phyloP scores from a whole-genome alignment of 179 eudicot species.

The Vitellaria paradoxa region DNA sequence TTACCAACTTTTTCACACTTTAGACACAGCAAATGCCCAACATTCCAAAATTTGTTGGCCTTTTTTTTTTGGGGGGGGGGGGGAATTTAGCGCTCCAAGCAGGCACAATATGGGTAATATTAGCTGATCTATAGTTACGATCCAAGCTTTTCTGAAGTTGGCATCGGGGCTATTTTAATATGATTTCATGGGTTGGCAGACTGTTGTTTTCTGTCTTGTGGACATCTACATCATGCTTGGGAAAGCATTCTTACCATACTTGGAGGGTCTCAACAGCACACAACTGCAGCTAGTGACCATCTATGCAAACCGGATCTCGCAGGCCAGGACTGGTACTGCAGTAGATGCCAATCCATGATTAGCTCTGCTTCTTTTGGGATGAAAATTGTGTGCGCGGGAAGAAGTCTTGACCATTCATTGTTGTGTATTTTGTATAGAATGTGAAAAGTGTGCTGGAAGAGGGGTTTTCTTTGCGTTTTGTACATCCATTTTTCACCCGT shows the following conservation, averaged over 20 bases:
- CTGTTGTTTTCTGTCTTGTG: conserved; percentile 96
- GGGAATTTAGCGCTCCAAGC: too few species aligned
- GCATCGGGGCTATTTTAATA: neutral
- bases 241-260: conserved; percentile 81
- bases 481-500: conserved; percentile 12
- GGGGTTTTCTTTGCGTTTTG: conserved; percentile 9
- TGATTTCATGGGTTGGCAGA: conserved; percentile 46
- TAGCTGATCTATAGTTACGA: neutral
- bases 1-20: too few species aligned
- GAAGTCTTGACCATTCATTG: conserved; percentile 22
- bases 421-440: conserved; percentile 47
- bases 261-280: conserved; percentile 93
- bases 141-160: neutral
- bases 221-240: conserved; percentile 97
- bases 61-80: too few species aligned
- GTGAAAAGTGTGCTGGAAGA: conserved; percentile 29
- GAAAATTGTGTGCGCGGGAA: neutral
- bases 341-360: conserved; percentile 52
- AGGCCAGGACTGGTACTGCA: conserved; percentile 80
- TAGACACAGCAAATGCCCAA: too few species aligned
- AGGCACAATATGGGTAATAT: neutral
- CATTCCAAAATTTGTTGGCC: too few species aligned
- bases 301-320: conserved; percentile 93
- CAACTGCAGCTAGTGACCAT: conserved; percentile 92
- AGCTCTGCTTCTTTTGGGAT: conserved; percentile 7